Base-by-base conservation (phyloP, 1,284 basidiomycete species). In the Ganoderma lingzhi region DNA sequence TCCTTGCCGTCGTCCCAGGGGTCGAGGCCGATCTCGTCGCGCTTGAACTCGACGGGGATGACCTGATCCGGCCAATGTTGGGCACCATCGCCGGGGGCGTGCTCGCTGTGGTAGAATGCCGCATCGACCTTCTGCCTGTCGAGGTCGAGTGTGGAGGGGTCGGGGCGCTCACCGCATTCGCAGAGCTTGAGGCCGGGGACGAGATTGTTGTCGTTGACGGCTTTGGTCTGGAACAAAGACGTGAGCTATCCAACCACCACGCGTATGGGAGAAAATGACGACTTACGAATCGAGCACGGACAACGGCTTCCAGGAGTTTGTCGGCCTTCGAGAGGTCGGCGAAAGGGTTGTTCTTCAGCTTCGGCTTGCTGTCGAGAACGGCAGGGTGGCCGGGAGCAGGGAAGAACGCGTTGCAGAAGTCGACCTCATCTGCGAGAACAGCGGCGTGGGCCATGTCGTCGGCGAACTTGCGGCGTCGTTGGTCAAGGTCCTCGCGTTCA, bases 121-220 rank as follows among this genome's bases (percentile, higher is more conserved):
- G 28, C 28, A 8, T 53, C 51, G 23, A 53, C 51, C 51, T 28
- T 53, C 28, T 53, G 23, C 28, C 9, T 5, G 3, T 23, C n/a
- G n/a, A 9, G 6, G 14, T 53, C 51, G 51, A 53, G n/a, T 0
- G n/a, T 12, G n/a, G 28, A 30, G 14, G 51, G 51, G 51, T 53
- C 51, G 51, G 51, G 51, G 9, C 28, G 51, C 10, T 53, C 28
- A 1, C 55, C 55, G 17, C 55, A 56, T 9, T 35, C 28, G 32
- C 55, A 15, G 8, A 56, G 12, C 55, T 17, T 35, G 32, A 56
- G 28, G 28, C 55, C 32, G 15, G 55, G 55, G 32, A 37, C 55
- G 15, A 56, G 55, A 17, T 56, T 37, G 55, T 56, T 10, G 6
- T 56, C 32, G 55, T 56, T 56, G 55, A 56, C 30, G 32, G 55